Evolutionary conservation across 345 rosid species (phyloP), one percentile per base, ranked within the genome.

Genomic region (Conringia planisiliqua): DNA sequence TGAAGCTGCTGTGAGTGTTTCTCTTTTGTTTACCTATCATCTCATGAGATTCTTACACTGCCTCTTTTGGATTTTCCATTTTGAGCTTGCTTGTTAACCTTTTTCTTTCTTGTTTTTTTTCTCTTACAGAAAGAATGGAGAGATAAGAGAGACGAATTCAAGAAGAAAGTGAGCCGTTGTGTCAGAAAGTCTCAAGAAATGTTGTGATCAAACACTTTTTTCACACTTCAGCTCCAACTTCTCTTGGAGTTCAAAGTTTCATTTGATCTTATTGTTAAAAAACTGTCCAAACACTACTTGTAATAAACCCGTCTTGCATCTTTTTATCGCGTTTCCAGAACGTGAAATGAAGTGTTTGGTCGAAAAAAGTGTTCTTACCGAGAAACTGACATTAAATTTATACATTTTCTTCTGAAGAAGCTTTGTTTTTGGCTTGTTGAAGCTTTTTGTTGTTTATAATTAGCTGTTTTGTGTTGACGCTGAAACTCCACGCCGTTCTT

Each of bases 1-100:
- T 55, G 98, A 90, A 71, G 98, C 97, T 59, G 97, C 96, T 16
- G 96, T 88, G 80, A 67, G 79, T 75, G 3, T 59, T 68, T 58
- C 3, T 63, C 8, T 39, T 30, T 43, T 5, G 13, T 11, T 62
- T 20, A 47, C 86, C 83, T 52, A 38, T 62, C 6, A 27, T 47
- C 60, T 69, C 38, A 61, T 26, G 12, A 56, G 24, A 22, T 22
- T 3, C 13, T 13, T 5, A 5, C 5, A 13, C 47, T 42, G 6
- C 5, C 17, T 13, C 6, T 42, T 42, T 42, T 14, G 16, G 48
- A 43, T 43, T 35, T 7, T 8, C 38, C 38, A 35, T 35, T 1
- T 35, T 35, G 38, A 35, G 47, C 6, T 10, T 42, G 9, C 9
- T 72, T 13, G 47, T 70, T 48, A 12, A 60, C 39, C 24, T 0